Conservation (phyloP, 1,139 yeast genomes). For the Candida sp. region DNA sequence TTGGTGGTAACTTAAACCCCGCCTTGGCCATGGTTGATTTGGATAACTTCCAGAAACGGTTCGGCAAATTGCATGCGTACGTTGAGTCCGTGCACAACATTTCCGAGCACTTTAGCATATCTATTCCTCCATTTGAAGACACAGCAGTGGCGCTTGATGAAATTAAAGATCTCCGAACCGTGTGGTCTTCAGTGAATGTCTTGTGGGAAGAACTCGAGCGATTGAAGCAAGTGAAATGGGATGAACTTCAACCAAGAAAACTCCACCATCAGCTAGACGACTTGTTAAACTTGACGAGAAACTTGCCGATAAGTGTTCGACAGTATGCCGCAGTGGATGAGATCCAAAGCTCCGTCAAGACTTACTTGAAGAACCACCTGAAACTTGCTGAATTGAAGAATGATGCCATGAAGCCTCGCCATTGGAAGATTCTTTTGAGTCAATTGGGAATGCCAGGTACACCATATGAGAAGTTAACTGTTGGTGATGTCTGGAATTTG, state of each 20-base stretch:
- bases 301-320: slow-evolving; percentile 62
- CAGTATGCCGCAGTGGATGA: slow-evolving; percentile 75
- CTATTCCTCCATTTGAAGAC: slow-evolving; percentile 30
- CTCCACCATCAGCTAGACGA: slow-evolving; percentile 58
- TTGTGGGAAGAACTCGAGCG: slow-evolving; percentile 57
- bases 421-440: slow-evolving; percentile 64
- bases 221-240: slow-evolving; percentile 55
- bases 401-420: slow-evolving; percentile 65
- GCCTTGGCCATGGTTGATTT: slow-evolving; percentile 54
- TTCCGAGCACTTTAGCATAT: slow-evolving; percentile 43
- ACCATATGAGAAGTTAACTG: slow-evolving; percentile 30
- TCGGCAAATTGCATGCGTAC: slow-evolving; percentile 22
- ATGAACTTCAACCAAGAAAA: slow-evolving; percentile 46
- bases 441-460: slow-evolving; percentile 24
- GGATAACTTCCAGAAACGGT: slow-evolving; percentile 39
- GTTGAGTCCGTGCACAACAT: slow-evolving; percentile 41
- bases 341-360: slow-evolving; percentile 51
- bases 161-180: slow-evolving; percentile 57
- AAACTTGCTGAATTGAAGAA: slow-evolving; percentile 55
- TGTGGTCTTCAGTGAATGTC: slow-evolving; percentile 68
- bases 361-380: slow-evolving; percentile 40
- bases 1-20: slow-evolving; percentile 45
- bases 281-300: slow-evolving; percentile 48
- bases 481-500: slow-evolving; percentile 69
- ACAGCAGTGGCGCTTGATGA: slow-evolving; percentile 49